A percentile compares a stretch with the other conserved stretches of the same genome.
These are phyloP conservation scores for Aspergillus sp. DNA, from an alignment of 2,329 filamentous ascomycete genomes.

Conservation along the genomic window DNA sequence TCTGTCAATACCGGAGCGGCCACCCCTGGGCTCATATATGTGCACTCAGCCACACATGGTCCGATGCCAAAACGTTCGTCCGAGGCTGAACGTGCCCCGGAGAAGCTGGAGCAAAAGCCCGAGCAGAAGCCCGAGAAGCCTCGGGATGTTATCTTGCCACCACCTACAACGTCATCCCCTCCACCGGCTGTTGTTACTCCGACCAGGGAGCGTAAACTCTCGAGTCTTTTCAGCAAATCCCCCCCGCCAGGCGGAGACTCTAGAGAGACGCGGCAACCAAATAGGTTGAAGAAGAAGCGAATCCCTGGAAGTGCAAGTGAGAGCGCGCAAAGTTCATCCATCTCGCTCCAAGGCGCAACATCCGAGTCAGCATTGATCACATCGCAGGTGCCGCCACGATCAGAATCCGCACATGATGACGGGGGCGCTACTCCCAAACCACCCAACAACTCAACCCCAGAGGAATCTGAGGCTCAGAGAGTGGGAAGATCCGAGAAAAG, in stretches of 20 bases:
- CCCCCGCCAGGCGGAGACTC: constrained; percentile 61
- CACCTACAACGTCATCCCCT: constrained; percentile 41
- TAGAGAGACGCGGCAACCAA: constrained; percentile 69
- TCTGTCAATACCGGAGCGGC: constrained; percentile 1
- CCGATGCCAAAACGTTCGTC: constrained; percentile 26
- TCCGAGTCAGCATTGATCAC: constrained; percentile 42
- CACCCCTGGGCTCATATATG: constrained; percentile 21
- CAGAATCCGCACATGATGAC: constrained; percentile 30
- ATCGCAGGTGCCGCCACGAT: constrained; percentile 24
- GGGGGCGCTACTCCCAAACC: constrained; percentile 36
- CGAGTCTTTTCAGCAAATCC: constrained; percentile 66
- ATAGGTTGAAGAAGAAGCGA: constrained; percentile 88
- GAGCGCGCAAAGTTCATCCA: constrained; percentile 86
- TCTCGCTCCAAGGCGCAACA: constrained; percentile 61
- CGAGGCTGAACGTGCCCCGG: constrained; percentile 8
- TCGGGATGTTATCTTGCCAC: constrained; percentile 46
- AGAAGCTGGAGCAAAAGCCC: background rate
- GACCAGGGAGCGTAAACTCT: constrained; percentile 65
- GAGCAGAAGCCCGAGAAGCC: constrained; percentile 1
- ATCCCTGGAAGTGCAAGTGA: constrained; percentile 73
- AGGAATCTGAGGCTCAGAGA: constrained; percentile 20
- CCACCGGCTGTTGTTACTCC: constrained; percentile 52
- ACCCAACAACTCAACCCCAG: constrained; percentile 29
- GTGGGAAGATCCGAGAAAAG: constrained; percentile 24
- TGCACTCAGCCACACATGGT: constrained; percentile 35